These are phyloP conservation scores for Pachyrhizus erosus DNA, from an alignment of 306 rosid species.

Conservation along the genomic window DNA sequence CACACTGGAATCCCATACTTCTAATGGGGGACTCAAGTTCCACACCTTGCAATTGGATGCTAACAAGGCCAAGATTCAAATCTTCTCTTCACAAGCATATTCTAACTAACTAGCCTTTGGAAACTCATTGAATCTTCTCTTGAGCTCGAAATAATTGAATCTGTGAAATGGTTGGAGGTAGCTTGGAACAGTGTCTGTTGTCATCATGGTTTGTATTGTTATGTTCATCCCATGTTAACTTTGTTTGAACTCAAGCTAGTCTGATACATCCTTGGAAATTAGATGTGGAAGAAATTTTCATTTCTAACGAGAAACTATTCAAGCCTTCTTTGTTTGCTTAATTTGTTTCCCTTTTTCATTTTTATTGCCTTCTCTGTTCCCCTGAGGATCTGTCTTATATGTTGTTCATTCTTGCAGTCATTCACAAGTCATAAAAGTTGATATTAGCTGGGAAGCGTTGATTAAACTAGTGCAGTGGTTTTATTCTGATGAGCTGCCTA, in stretches of 20 bases:
- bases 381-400: neutral
- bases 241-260: constrained; percentile 14
- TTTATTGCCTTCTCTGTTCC: constrained; percentile 8
- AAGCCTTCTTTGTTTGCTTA: constrained; percentile 23
- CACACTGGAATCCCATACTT: neutral
- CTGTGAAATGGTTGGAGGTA: constrained; percentile 15
- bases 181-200: constrained; percentile 19
- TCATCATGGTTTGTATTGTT: constrained; percentile 26
- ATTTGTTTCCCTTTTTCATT: neutral
- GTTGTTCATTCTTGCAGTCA: constrained; percentile 58
- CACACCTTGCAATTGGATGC: neutral
- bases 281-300: neutral
- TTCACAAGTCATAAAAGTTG: constrained; percentile 62
- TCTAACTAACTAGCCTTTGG: constrained; percentile 6
- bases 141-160: constrained; percentile 13
- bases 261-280: constrained; percentile 7
- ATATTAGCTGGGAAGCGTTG: constrained; percentile 81
- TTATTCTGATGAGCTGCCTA: constrained; percentile 70
- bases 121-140: constrained; percentile 14
- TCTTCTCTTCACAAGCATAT: constrained; percentile 26
- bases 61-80: constrained; percentile 2
- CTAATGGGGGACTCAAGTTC: neutral
- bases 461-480: constrained; percentile 71
- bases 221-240: constrained; percentile 17
- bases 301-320: neutral